phyloP scores from a whole-genome alignment of 2,329 filamentous ascomycete species.

The Claviceps arundinis region DNA sequence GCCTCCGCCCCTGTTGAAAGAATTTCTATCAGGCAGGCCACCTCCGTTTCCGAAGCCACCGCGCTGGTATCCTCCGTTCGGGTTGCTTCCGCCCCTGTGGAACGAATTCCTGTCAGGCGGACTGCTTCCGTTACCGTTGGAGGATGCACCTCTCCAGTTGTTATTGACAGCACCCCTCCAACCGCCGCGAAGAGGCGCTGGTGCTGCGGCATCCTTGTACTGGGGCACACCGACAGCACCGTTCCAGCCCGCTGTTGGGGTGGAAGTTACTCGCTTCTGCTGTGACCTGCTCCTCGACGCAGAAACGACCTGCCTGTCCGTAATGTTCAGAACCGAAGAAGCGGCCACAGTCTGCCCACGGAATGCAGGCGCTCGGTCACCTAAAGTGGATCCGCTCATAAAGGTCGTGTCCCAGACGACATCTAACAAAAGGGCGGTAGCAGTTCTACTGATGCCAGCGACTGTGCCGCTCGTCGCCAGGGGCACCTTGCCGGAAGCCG shows the following conservation, averaged over 20 bases:
- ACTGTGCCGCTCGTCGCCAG: conserved; percentile 87
- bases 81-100: conserved; percentile 25
- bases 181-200: conserved; percentile 39
- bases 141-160: conserved; percentile 1
- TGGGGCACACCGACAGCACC: conserved; percentile 48
- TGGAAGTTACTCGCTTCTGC: conserved; percentile 37
- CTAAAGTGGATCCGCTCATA: conserved; percentile 91
- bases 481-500: conserved; percentile 86
- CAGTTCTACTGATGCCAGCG: conserved; percentile 82
- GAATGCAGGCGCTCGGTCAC: conserved; percentile 84
- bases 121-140: conserved; percentile 20
- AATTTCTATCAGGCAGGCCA: conserved; percentile 19
- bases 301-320: conserved; percentile 66
- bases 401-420: conserved; percentile 90
- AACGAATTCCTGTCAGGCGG: conserved; percentile 22
- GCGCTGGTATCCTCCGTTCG: conserved; percentile 18
- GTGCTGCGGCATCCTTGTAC: conserved; percentile 42
- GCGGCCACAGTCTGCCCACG: conserved; percentile 82
- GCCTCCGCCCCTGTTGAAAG: conserved; percentile 25
- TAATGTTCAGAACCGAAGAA: conserved; percentile 80
- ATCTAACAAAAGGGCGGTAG: conserved; percentile 71
- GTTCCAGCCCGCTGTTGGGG: conserved; percentile 40
- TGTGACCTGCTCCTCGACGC: conserved; percentile 36
- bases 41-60: conserved; percentile 14
- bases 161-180: conserved; percentile 46